phyloP scores from a whole-genome alignment of 2,329 filamentous ascomycete genomes.

The Eurotiales sp. region DNA sequence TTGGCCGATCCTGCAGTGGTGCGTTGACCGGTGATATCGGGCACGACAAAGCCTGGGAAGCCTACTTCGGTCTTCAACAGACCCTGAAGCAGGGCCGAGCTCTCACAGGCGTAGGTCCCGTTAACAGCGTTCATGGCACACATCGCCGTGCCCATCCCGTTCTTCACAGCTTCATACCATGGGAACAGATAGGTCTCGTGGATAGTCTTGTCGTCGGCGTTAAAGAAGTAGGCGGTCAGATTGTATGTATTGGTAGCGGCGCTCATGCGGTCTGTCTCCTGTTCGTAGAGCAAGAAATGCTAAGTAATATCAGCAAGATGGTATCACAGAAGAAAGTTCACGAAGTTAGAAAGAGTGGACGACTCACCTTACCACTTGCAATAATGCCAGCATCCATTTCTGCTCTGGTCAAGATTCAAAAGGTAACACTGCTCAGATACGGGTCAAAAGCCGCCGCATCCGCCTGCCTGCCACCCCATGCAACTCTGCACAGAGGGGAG shows the following conservation, averaged over 20 bases:
- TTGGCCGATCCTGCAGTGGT: conserved; percentile 62
- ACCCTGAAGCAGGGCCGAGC: conserved; percentile 70
- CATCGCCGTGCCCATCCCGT: conserved; percentile 59
- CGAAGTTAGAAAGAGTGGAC: no score
- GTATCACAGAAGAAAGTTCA: no score
- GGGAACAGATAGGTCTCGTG: conserved; percentile 66
- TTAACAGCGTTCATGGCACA: conserved; percentile 64
- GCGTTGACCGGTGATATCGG: conserved; percentile 77
- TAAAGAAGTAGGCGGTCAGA: not conserved
- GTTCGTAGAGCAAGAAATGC: not conserved
- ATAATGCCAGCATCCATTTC: not conserved
- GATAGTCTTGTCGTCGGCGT: not conserved
- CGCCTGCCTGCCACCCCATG: not conserved
- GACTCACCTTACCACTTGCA: not conserved
- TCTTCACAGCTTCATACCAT: conserved; percentile 58
- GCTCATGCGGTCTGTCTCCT: not conserved
- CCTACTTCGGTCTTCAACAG: conserved; percentile 75
- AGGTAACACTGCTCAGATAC: not conserved
- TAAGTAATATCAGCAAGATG: no score
- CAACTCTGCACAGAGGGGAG: not conserved
- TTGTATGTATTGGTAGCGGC: not conserved
- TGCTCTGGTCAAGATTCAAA: not conserved
- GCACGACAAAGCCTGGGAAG: conserved; percentile 76
- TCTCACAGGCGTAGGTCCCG: conserved; percentile 76
- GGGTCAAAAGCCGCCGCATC: not conserved